Base-by-base conservation (phyloP, 371 early-diverging fungal species). In the Entomophthora muscae region DNA sequence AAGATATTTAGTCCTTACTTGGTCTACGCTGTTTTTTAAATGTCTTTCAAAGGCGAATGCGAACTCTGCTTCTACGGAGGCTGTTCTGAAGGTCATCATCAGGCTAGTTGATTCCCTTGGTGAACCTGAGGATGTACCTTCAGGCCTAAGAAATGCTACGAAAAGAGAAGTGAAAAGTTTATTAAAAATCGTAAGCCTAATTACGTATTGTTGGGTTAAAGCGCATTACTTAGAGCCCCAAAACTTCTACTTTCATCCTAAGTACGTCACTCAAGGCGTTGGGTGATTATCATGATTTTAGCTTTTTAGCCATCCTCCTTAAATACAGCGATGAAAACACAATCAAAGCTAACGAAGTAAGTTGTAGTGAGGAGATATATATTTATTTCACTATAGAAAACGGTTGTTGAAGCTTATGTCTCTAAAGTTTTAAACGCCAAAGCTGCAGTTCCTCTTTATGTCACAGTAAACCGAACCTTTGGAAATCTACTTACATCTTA, bases 381-480 rank as follows among this genome's bases (percentile, higher is more conserved):
- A 5, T n/a, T n/a, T 17, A 5, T 17, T 42, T 42, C 17, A 21
- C 64, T 57, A 54, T 78, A 78, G 69, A 66, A 72, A 22, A 70
- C 71, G 12, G 72, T 84, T 53, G 71, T 76, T 17, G 80, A 83
- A 65, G 84, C 77, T 64, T 86, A 80, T 66, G 64, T 83, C 32
- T 77, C 81, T 64, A 78, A 76, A 52, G 63, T 88, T 32, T 63
- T 83, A 26, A 79, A 79, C 0, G 75, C 84, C 17, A 80, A 81
- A 65, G 72, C 74, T 1, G 68, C 76, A 55, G 77, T 82, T 2
- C 75, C 81, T 26, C 73, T 62, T 76, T 76, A 17, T 68, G 79
- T 51, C 72, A 73, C 71, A 26, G 66, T 68, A 33, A 24, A 26
- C 12, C 31, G 27, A 61, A 42, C 31, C 24, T 60, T 55, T 57